phyloP scores from a whole-genome alignment of 2,329 filamentous ascomycete species.

The Neofusicoccum cordaticola region DNA sequence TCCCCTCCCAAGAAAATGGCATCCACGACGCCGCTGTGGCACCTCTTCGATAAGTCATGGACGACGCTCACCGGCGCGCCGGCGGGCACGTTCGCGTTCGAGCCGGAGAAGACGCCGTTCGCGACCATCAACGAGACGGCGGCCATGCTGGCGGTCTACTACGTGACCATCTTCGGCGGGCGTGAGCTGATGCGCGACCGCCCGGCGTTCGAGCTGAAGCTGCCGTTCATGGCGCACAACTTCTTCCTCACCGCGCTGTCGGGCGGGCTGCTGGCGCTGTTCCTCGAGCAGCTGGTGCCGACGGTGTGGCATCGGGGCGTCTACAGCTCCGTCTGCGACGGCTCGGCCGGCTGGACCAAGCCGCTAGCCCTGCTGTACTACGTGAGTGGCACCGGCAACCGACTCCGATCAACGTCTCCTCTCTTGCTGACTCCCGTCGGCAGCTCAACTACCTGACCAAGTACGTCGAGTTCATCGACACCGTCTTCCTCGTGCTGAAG shows the following conservation, averaged over 20 bases:
- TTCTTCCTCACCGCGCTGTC: constrained; percentile 86
- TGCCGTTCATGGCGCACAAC: constrained; percentile 93
- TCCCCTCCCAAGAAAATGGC: background rate
- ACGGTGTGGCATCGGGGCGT: constrained; percentile 78
- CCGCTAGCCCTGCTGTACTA: constrained; percentile 93
- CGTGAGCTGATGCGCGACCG: constrained; percentile 87
- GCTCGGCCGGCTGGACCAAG: constrained; percentile 85
- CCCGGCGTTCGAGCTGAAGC: constrained; percentile 80
- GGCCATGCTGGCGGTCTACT: constrained; percentile 82
- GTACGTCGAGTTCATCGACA: constrained; percentile 93
- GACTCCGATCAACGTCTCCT: too few relatives aligned
- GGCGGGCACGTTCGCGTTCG: constrained; percentile 66
- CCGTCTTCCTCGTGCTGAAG: constrained; percentile 95
- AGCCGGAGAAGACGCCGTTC: constrained; percentile 77
- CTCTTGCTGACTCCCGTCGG: background rate
- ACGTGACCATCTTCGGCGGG: constrained; percentile 88
- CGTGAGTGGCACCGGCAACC: constrained; percentile 55
- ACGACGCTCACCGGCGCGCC: constrained; percentile 47
- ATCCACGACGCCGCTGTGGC: constrained; percentile 60
- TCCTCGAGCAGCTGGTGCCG: constrained; percentile 85
- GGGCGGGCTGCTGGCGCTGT: constrained; percentile 73
- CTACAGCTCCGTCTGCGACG: constrained; percentile 82
- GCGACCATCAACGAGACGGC: constrained; percentile 83
- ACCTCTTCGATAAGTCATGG: constrained; percentile 80
- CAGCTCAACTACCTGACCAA: constrained; percentile 98